Evolutionary conservation across 2,329 filamentous ascomycete genomes (phyloP).

Genomic region (Gnomoniopsis sp.): DNA sequence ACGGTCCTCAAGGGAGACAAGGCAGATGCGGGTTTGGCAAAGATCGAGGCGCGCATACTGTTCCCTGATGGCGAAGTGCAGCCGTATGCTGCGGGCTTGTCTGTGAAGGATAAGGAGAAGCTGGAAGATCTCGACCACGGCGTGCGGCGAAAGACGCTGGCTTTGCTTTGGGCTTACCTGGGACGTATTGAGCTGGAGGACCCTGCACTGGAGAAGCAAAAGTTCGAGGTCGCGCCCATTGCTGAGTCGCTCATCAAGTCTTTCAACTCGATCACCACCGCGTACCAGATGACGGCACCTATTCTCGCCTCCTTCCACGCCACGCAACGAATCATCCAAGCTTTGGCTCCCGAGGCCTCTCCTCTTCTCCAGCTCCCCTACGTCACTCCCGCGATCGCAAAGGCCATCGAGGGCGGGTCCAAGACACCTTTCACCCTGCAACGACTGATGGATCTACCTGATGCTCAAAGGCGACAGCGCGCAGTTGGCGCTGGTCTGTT

Average conservation of each 20-base stretch:
- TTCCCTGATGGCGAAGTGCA: conserved; percentile 49
- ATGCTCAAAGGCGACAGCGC: conserved; percentile 67
- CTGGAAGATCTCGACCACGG: conserved; percentile 79
- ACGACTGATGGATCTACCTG: conserved; percentile 81
- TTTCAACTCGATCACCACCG: conserved; percentile 81
- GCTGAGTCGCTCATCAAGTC: conserved; percentile 82
- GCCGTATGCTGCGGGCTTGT: conserved; percentile 56
- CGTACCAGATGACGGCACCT: conserved; percentile 79
- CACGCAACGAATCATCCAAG: conserved; percentile 86
- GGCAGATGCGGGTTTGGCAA: conserved; percentile 75
- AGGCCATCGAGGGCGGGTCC: conserved; percentile 69
- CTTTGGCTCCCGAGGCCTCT: conserved; percentile 75
- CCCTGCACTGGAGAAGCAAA: conserved; percentile 72
- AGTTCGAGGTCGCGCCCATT: conserved; percentile 84
- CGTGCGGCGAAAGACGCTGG: conserved; percentile 78
- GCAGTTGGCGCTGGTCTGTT: conserved; percentile 70
- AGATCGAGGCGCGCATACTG: conserved; percentile 79
- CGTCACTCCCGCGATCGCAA: conserved; percentile 66
- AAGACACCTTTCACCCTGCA: conserved; percentile 77
- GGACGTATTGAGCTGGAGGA: conserved; percentile 84
- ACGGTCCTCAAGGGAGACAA: conserved; percentile 72
- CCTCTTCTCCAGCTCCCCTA: conserved; percentile 90
- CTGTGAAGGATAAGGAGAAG: conserved; percentile 69
- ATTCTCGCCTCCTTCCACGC: conserved; percentile 79
- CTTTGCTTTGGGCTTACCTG: conserved; percentile 91